Evolutionary conservation across 2,329 filamentous ascomycete species (phyloP).

Genomic region (Malbranchea zuffiana): DNA sequence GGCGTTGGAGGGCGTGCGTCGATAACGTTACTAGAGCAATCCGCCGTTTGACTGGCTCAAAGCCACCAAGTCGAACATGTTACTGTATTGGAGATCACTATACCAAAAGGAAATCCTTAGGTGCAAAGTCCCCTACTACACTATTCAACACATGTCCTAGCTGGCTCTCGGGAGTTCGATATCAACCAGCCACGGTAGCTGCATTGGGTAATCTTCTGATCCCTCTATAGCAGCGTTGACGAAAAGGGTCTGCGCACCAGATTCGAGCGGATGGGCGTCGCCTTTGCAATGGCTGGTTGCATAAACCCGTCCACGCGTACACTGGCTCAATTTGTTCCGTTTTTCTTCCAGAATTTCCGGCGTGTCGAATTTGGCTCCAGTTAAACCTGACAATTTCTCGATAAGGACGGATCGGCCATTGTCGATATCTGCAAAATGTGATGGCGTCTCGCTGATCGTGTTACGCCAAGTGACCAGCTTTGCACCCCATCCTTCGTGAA

Average conservation of each 20-base stretch:
- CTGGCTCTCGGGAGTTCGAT: constrained; percentile 33
- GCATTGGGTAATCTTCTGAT: constrained; percentile 30
- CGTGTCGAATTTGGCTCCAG: constrained; percentile 11
- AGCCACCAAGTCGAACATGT: no score
- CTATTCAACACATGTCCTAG: no score
- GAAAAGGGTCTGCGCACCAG: constrained; percentile 45
- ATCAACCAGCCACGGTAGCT: constrained; percentile 46
- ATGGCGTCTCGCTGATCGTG: constrained; percentile 23
- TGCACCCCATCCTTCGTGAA: constrained; percentile 46
- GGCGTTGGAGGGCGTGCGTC: no score
- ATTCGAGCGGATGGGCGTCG: constrained; percentile 22
- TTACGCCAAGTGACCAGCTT: constrained; percentile 44
- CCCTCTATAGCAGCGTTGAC: constrained; percentile 50
- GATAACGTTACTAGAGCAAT: no score
- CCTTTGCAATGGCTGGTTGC: constrained; percentile 33
- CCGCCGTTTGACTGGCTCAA: no score
- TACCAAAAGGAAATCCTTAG: no score
- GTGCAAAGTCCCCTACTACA: no score
- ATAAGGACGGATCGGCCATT: constrained; percentile 17
- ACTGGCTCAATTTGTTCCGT: no score
- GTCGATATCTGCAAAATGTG: constrained; percentile 40
- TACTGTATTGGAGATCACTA: no score
- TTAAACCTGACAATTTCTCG: constrained; percentile 3
- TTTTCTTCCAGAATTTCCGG: constrained; percentile 19
- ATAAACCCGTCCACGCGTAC: constrained; percentile 18